Evolutionary conservation across 345 rosid genomes (phyloP), one percentile per base, ranked within the genome.

Genomic region (Corchorus capsularis): DNA sequence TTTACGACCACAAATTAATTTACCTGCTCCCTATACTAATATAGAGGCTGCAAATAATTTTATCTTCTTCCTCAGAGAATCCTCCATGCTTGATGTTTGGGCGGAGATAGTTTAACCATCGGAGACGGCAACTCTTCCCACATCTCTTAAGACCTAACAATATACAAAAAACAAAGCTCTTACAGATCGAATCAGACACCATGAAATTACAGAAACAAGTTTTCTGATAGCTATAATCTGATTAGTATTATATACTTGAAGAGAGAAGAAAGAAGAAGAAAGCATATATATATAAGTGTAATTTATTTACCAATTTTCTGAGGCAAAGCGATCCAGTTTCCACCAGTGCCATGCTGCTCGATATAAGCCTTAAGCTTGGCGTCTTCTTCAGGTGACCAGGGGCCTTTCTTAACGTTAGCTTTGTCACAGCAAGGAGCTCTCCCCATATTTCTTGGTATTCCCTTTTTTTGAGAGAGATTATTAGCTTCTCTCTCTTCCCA

Each of bases 401-500:
- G 92, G 50, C 98, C 98, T 85, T 85, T 93, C 85, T 93, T 91
- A 79, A 91, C 96, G 71, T 81, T 87, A n/a, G 90, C 84, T 81
- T 87, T 93, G 85, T 93, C 98, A 79, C 96, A 93, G 78, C 98
- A 91, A 75, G 96, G 98, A 77, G 94, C 93, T 87, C 94, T 91
- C 57, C 94, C 94, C 94, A 91, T 93, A 56, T 13, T 79, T 19
- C n/a, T n/a, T n/a, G n/a, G n/a, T n/a, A n/a, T n/a, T n/a, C n/a
- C n/a, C 65, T 64, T 49, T 43, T 83, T 59, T 15, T 46, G 32
- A 39, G 41, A 39, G 41, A 39, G 41, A 34, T n/a, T n/a, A n/a
- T n/a, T n/a, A n/a, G 14, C 6, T 66, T 72, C 41, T 32, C 61
- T 35, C 64, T 76, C 43, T 63, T 82, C 77, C 75, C 72, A 73